Evolutionary conservation across 2,329 filamentous ascomycete species (phyloP), one percentile per base, ranked within the genome.

Genomic region (Beauveria sp.): DNA sequence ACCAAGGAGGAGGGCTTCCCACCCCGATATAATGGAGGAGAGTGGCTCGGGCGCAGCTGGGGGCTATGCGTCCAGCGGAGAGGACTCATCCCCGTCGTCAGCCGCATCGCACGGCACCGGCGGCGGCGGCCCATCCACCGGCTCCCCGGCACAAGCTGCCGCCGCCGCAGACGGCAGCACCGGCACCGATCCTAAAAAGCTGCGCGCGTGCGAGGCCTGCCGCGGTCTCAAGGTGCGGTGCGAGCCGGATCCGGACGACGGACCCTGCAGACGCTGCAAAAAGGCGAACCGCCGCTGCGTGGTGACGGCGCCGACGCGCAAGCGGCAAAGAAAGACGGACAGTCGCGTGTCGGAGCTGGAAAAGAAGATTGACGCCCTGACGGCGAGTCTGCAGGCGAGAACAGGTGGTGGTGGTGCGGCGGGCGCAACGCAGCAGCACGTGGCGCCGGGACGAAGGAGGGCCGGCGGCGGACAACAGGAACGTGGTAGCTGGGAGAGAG

Each of bases 301-400:
- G 46, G 87, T 92, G 64, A 96, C 91, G 1, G 84, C 86, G 64
- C 90, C 83, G 16, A 84, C 80, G 34, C 73, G 91, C 46, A 96
- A 96, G 75, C 82, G 92, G 50, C 90, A 93, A 77, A 96, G 93
- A 79, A 96, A 96, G 79, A 92, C 90, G 59, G 92, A 96, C 71
- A 93, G 86, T 66, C 83, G 91, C 56, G 92, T 97, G 14, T 89
- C 91, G 9, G 92, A 96, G 77, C 80, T 97, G 56, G 92, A 96
- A 78, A 91, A 88, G 79, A 96, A 96, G 77, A 93, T 96, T 65
- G 91, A 96, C 77, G 90, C 89, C 9, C 72, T 96, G 70, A 96
- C 90, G 8, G 90, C 91, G 7, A 91, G 86, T 41, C 71, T 96
- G 65, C 87, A 91, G 51, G 85, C 89, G 9, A 68, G 73, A 26